Conservation (phyloP, 2,329 filamentous ascomycete species). For the Fusarium newnesense region DNA sequence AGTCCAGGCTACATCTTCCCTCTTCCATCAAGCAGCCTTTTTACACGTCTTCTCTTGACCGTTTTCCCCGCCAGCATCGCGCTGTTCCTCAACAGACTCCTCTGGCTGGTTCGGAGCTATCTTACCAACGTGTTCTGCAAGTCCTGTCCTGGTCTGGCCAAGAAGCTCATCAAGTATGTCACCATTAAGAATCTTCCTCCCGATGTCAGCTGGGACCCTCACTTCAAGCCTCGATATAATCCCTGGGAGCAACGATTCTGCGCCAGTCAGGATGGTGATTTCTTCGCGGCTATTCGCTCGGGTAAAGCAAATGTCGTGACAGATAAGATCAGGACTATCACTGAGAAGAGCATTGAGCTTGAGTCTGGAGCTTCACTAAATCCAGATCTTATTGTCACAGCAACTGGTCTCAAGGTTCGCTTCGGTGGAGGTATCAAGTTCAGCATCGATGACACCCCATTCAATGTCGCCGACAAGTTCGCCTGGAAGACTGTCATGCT, state of each 20-base stretch:
- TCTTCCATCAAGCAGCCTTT: constrained; percentile 55
- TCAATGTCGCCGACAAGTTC: constrained; percentile 58
- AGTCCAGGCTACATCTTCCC: constrained; percentile 71
- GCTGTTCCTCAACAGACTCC: constrained; percentile 56
- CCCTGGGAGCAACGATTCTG: constrained; percentile 78
- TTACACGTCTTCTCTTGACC: constrained; percentile 50
- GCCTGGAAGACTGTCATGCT: constrained; percentile 71
- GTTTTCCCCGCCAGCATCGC: constrained; percentile 57
- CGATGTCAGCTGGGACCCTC: constrained; percentile 59
- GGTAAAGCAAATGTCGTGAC: constrained; percentile 57
- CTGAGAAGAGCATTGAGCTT: constrained; percentile 56
- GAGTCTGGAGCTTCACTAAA: constrained; percentile 56
- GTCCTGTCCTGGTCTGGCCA: constrained; percentile 57
- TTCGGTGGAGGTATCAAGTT: constrained; percentile 65
- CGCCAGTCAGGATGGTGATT: constrained; percentile 59
- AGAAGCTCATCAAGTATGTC: constrained; percentile 53
- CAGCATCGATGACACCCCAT: constrained; percentile 59
- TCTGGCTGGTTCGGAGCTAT: constrained; percentile 57
- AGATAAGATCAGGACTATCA: constrained; percentile 57
- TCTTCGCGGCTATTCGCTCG: constrained; percentile 54
- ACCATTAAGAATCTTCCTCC: constrained; percentile 60
- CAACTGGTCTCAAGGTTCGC: constrained; percentile 68
- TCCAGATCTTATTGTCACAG: constrained; percentile 72
- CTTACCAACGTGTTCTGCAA: constrained; percentile 59
- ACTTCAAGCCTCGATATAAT: constrained; percentile 65